These are phyloP conservation scores for Aethionema arabicum DNA, from an alignment of 345 rosid species.

Conservation along the genomic window DNA sequence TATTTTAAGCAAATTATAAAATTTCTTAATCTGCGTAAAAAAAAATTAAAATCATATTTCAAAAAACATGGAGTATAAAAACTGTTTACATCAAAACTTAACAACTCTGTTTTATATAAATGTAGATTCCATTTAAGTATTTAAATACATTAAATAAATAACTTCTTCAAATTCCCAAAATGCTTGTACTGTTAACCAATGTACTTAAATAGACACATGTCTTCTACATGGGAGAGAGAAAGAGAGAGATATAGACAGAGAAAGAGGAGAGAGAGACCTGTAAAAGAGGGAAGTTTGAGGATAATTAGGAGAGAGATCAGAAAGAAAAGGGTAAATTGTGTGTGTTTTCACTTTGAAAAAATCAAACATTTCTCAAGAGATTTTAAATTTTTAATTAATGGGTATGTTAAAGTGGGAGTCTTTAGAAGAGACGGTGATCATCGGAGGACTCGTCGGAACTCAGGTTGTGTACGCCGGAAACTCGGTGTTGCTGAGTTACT, in stretches of 20 bases:
- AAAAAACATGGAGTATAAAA: too few relatives aligned
- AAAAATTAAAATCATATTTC: too few relatives aligned
- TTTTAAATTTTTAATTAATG: too few relatives aligned
- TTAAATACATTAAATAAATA: constrained; percentile 1
- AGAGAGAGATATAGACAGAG: neutral
- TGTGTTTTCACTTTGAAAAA: too few relatives aligned
- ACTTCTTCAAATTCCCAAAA: constrained; percentile 10
- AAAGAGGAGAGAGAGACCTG: neutral
- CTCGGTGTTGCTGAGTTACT: constrained; percentile 56
- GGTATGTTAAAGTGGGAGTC: constrained; percentile 36
- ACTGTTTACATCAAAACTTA: too few relatives aligned
- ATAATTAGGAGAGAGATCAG: too few relatives aligned
- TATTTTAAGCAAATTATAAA: too few relatives aligned
- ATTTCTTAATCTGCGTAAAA: too few relatives aligned
- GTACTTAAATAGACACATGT: constrained; percentile 31
- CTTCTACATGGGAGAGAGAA: constrained; percentile 10
- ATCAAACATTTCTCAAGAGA: too few relatives aligned
- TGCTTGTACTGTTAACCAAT: constrained; percentile 17
- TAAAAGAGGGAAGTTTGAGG: neutral
- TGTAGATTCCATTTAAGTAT: too few relatives aligned
- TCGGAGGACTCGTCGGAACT: constrained; percentile 57
- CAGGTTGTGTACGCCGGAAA: constrained; percentile 70
- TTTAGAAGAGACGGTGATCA: constrained; percentile 48
- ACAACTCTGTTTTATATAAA: too few relatives aligned
- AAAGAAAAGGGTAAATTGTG: too few relatives aligned